These are phyloP conservation scores for Podaxis sp. DNA, from an alignment of 768 basidiomycete species.

Conservation along the genomic window DNA sequence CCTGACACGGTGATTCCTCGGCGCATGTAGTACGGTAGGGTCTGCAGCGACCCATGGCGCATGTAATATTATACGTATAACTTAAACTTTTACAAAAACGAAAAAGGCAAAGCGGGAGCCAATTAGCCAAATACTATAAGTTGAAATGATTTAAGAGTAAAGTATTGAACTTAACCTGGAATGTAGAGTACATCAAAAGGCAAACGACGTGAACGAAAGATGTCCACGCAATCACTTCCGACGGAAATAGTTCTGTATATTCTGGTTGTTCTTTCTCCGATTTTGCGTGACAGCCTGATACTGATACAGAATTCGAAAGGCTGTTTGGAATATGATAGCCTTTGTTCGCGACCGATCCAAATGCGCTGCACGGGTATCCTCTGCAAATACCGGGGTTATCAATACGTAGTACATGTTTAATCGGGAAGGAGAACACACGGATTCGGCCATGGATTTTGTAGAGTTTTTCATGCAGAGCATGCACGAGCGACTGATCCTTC, in stretches of 20 bases:
- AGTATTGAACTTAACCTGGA: not conserved
- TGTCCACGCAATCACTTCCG: not conserved
- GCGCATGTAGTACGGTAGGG: not conserved
- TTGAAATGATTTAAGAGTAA: not conserved
- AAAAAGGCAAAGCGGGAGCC: not conserved
- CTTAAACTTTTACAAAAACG: not conserved
- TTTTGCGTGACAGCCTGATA: slow-evolving; percentile 25
- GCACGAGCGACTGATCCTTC: slow-evolving; percentile 35
- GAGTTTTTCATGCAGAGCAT: slow-evolving; percentile 45
- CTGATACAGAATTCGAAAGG: slow-evolving; percentile 65
- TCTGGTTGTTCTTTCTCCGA: not conserved
- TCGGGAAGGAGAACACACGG: slow-evolving; percentile 38
- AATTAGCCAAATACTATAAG: not conserved
- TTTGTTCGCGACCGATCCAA: slow-evolving; percentile 77
- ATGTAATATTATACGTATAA: not conserved
- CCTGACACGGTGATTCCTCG: not conserved
- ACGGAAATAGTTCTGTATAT: slow-evolving; percentile 7
- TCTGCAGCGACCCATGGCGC: not conserved
- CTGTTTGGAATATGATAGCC: slow-evolving; percentile 60
- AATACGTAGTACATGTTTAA: not conserved
- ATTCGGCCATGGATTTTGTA: slow-evolving; percentile 59
- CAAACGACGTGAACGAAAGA: not conserved
- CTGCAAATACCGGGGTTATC: slow-evolving; percentile 28
- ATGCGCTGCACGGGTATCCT: slow-evolving; percentile 71
- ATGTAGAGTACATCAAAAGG: not conserved